A percentile compares a stretch with the other conserved stretches of the same genome.
phyloP scores from a whole-genome alignment of 2,329 filamentous ascomycete species.

The Neocatenulostroma microsporum region DNA sequence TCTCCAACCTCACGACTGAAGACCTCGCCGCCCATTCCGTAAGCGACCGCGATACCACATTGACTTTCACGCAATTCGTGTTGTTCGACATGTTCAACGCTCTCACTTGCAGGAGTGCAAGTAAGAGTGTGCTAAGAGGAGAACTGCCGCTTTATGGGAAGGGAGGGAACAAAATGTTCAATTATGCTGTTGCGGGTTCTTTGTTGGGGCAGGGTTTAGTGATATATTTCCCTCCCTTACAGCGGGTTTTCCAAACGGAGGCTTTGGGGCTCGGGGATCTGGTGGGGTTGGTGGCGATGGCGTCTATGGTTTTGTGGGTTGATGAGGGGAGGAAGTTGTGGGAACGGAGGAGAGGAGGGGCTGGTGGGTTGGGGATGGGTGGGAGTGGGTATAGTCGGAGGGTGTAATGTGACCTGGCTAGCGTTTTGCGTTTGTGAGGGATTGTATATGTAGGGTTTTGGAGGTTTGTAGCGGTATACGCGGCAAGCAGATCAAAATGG shows the following conservation, averaged over 20 bases:
- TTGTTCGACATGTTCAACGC: conserved; percentile 99
- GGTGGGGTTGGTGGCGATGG: conserved; percentile 61
- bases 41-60: conserved; percentile 90
- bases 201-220: conserved; percentile 80
- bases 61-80: conserved; percentile 99
- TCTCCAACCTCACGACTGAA: conserved; percentile 80
- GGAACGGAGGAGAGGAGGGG: conserved; percentile 39
- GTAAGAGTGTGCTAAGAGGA: conserved; percentile 78
- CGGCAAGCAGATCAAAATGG: too few relatives aligned
- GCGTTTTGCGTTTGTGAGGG: too few relatives aligned
- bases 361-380: conserved; percentile 4
- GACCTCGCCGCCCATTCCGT: conserved; percentile 52
- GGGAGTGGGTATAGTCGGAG: conserved; percentile 19
- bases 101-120: conserved; percentile 81
- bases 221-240: conserved; percentile 89
- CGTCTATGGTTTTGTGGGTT: conserved; percentile 89
- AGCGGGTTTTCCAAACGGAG: conserved; percentile 94
- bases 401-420: too few relatives aligned
- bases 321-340: conserved; percentile 83
- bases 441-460: conserved; percentile 4
- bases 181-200: conserved; percentile 84
- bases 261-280: conserved; percentile 68
- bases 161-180: conserved; percentile 87
- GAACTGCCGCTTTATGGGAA: conserved; percentile 59
- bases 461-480: too few relatives aligned